Evolutionary conservation across 1,284 basidiomycete species (phyloP), one percentile per base, ranked within the genome.

Genomic region (Irpex sp.): DNA sequence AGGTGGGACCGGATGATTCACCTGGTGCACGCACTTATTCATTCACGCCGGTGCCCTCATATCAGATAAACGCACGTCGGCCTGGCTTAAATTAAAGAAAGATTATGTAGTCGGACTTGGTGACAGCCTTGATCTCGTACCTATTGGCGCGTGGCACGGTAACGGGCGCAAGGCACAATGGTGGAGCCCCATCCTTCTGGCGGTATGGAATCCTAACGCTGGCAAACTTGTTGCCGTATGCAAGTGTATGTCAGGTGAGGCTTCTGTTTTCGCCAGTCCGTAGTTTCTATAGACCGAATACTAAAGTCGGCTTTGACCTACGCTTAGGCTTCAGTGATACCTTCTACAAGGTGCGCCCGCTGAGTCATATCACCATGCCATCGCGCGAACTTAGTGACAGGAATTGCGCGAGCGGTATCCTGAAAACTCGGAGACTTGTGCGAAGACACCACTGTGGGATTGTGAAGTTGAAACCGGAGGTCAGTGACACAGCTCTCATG

Each of bases 131-230:
- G 93, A 95, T 74, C 81, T 95, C 61, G 86, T 88, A 1, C 75
- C 95, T 37, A 74, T 95, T 53, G 94, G 87, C 1, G 92, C 88
- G 46, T 80, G 83, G 94, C 88, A 96, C 77, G 95, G 95, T 51
- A 92, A 90, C 74, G 95, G 95, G n/a, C 79, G 94, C 39, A 98
- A 97, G 76, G 90, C 89, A 7, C 84, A 86, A 33, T 97, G 94
- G 94, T 98, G 95, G 94, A 92, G 88, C 66, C 95, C 95, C 0
- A 88, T 97, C 68, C 79, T 98, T 11, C 83, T 97, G 36, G 95
- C 90, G 7, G 75, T 90, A 58, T 92, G 93, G 81, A 90, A 97
- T 71, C 79, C 87, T 15, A 81, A 83, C 62, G 82, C 79, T 3
- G 93, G 88, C 13, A 83, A 79, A 54, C 81, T 90, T 63, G 87